Evolutionary conservation across 495 filamentous ascomycete species (phyloP), one percentile per base, ranked within the genome.

Genomic region (Physcia stellaris): DNA sequence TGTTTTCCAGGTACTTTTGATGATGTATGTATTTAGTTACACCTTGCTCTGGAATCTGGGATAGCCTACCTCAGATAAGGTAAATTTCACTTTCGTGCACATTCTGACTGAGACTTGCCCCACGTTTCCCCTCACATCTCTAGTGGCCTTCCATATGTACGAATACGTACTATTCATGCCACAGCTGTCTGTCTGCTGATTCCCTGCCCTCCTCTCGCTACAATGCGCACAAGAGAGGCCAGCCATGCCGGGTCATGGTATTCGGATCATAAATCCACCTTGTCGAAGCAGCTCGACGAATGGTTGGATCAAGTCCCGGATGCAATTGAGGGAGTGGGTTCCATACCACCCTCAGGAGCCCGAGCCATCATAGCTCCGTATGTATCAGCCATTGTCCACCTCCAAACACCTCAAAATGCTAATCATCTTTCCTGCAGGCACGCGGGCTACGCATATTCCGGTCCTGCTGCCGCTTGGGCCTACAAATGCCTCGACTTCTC

Each of bases 321-420:
- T 22, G 63, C 64, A 3, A 64, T 88, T 37, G 62, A 77, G 31
- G 67, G 61, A 22, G 48, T 68, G 13, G 68, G 60, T 10, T 48
- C 60, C 17, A 63, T 94, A 35, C 92, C 90, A 18, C 65, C 83
- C 11, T 53, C 71, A 6, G 79, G 82, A 23, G 90, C 87, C 10
- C 74, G 85, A 63, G 66, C 92, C 4, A 86, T 99, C 47, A 95
- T 99, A 51, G 87, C 86, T 45, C 90, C 90, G 92, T 96, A 77
- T 65, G 86, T 70, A 37, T 23, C n/a, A n/a, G 35, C 56, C 35
- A 34, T 23, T 23, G 5, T 12, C 2, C 22, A 29, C 26, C 19
- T 28, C 12, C n/a, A 26, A 4, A 7, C 4, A 38, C 18, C 28
- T 4, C 12, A n/a, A 29, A 9, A 15, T 11, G 23, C 7, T 30